Base-by-base conservation (phyloP, 345 rosid species). In the Camelina laxa region DNA sequence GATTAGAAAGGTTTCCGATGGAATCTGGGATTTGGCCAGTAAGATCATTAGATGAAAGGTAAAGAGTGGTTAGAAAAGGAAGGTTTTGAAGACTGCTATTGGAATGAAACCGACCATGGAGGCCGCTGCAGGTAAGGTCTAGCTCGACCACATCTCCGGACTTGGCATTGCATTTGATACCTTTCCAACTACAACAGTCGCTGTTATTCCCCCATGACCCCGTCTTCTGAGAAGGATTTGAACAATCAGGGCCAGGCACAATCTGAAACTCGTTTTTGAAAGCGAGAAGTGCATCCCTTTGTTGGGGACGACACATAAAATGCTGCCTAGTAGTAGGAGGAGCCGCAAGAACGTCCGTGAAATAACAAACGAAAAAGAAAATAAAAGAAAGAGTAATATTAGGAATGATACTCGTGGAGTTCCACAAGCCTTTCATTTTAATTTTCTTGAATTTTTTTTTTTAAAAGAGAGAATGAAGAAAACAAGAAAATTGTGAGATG, bases 121-220 rank as follows among this genome's bases (percentile, higher is more conserved):
- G 55, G 4, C 6, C 0, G 22, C 55, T 21, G 20, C 33, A 42
- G 9, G 0, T 15, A 27, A 64, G 69, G 5, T 64, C 4, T 7
- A 64, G 57, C 33, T 53, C 31, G 1, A 22, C 5, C 33, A 53
- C 58, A 12, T 53, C 58, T 4, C 58, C 33, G 15, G 39, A 22
- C 14, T 22, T 31, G 15, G 41, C 13, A 48, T 45, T 7, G 38
- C 69, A 64, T 4, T 22, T 45, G 55, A 64, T 14, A 12, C 54
- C 69, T 8, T 64, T 15, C 69, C 69, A 64, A 7, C 6, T 21
- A 53, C 57, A 53, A 12, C 57, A 53, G n/a, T 53, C 57, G 4
- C 31, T 53, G n/a, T 22, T 11, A 53, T 5, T 21, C 9, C 2
- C 3, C 31, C 57, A 51, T 51, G 57, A 51, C 30, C 21, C 15